Conservation (phyloP, 192 early-diverging fungal species). For the Coemansia furcata region DNA sequence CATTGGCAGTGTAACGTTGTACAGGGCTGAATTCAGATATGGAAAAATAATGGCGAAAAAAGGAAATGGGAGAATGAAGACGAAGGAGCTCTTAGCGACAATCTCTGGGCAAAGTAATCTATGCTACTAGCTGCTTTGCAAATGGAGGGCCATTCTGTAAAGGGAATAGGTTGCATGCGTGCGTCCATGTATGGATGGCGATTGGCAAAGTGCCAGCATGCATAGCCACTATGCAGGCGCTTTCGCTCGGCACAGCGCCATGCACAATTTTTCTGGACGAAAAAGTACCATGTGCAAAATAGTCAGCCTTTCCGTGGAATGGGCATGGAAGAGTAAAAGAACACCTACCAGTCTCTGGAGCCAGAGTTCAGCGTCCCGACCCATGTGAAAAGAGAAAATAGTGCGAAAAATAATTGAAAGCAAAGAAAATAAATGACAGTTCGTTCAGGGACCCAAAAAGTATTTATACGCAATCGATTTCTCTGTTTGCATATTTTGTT, state of each 20-base stretch:
- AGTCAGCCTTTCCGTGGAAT: background rate
- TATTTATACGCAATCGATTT: background rate
- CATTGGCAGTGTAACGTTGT: background rate
- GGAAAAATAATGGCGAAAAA: background rate
- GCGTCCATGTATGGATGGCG: conserved; percentile 3
- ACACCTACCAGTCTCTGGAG: background rate
- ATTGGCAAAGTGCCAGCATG: conserved; percentile 3
- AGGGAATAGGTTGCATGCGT: conserved; percentile 3
- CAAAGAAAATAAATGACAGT: background rate
- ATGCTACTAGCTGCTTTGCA: background rate
- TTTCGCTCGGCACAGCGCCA: background rate
- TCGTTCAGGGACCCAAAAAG: background rate
- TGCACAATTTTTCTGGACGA: background rate
- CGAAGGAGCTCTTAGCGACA: background rate
- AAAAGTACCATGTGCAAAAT: too few relatives aligned
- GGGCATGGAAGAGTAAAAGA: background rate
- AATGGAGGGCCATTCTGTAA: background rate
- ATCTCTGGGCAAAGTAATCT: background rate
- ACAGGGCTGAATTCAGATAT: background rate
- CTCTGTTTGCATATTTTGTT: background rate
- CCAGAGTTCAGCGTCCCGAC: background rate
- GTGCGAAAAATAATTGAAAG: background rate
- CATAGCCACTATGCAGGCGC: conserved; percentile 1
- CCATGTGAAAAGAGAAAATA: background rate
- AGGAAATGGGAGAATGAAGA: background rate